These are phyloP conservation scores for Phyllachora maydis DNA, from an alignment of 2,329 filamentous ascomycete genomes.

Conservation along the genomic window DNA sequence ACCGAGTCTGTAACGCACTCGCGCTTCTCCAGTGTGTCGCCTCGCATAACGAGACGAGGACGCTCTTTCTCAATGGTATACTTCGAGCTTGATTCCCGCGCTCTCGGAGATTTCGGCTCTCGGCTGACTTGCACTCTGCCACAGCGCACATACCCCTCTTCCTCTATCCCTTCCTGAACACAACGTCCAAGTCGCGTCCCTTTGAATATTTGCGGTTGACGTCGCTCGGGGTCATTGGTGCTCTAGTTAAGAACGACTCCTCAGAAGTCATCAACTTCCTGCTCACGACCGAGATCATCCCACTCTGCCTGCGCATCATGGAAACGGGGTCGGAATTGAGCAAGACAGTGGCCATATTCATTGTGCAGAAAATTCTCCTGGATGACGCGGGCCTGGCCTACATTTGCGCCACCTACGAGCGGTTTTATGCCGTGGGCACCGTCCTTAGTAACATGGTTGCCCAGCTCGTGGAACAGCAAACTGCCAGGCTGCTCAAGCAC, in stretches of 20 bases:
- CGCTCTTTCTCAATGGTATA: constrained; percentile 79
- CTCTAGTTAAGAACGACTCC: constrained; percentile 95
- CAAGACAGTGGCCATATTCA: constrained; percentile 98
- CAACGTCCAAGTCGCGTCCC: constrained; percentile 89
- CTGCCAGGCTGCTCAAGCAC: constrained; percentile 85
- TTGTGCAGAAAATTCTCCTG: constrained; percentile 94
- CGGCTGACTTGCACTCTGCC: constrained; percentile 3
- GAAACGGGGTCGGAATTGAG: constrained; percentile 95
- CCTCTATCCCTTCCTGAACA: constrained; percentile 95
- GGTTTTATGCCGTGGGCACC: constrained; percentile 94
- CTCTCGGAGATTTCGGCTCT: neutral
- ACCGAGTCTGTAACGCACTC: constrained; percentile 91
- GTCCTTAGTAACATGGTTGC: constrained; percentile 98
- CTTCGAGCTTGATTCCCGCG: constrained; percentile 2
- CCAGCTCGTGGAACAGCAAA: constrained; percentile 93
- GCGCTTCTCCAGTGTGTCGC: constrained; percentile 93
- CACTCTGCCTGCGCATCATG: constrained; percentile 94
- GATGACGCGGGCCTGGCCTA: constrained; percentile 95
- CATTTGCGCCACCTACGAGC: constrained; percentile 95
- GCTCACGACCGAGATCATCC: constrained; percentile 94
- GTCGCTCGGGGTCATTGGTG: constrained; percentile 88
- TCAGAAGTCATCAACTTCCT: constrained; percentile 98
- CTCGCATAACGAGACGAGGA: constrained; percentile 89
- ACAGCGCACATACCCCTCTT: constrained; percentile 92
- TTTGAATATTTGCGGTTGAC: constrained; percentile 96